Evolutionary conservation across 139 green algal genomes (phyloP).

Genomic region (Chlorella sp.): DNA sequence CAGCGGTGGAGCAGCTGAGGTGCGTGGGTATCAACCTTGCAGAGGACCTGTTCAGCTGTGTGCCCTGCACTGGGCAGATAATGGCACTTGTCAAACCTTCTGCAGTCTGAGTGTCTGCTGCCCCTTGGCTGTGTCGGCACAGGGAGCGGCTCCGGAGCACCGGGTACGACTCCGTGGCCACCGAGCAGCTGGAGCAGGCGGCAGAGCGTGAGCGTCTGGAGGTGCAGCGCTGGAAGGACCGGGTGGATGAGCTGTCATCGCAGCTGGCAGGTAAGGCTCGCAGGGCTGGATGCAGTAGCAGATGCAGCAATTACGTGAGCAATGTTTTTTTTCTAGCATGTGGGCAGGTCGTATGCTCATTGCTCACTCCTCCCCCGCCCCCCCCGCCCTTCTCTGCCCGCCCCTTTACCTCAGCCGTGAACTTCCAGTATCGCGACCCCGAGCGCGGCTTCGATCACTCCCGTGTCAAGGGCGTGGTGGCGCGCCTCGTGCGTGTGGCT

Average conservation of each 20-base stretch:
- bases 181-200: constrained; percentile 47
- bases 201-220: constrained; percentile 33
- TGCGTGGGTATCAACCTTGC: constrained; percentile 8
- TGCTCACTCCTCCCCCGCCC: neutral
- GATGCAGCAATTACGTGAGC: too few species aligned
- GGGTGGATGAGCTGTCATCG: constrained; percentile 57
- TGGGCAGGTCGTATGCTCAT: too few species aligned
- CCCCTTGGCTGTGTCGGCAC: too few species aligned
- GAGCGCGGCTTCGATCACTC: constrained; percentile 67
- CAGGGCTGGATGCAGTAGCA: too few species aligned
- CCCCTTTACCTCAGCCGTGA: constrained; percentile 37
- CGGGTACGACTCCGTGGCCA: constrained; percentile 42
- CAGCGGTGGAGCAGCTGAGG: constrained; percentile 55
- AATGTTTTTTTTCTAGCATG: too few species aligned
- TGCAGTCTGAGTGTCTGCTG: too few species aligned
- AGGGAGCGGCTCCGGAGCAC: constrained; percentile 33
- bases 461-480: constrained; percentile 84
- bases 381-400: neutral
- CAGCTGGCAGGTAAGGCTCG: constrained; percentile 56
- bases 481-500: constrained; percentile 77
- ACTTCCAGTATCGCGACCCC: constrained; percentile 84
- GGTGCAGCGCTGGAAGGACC: constrained; percentile 50
- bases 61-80: too few species aligned
- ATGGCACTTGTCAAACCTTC: too few species aligned
- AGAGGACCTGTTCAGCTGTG: too few species aligned